phyloP scores from a whole-genome alignment of 345 rosid species.

The Arabis hirsuta region DNA sequence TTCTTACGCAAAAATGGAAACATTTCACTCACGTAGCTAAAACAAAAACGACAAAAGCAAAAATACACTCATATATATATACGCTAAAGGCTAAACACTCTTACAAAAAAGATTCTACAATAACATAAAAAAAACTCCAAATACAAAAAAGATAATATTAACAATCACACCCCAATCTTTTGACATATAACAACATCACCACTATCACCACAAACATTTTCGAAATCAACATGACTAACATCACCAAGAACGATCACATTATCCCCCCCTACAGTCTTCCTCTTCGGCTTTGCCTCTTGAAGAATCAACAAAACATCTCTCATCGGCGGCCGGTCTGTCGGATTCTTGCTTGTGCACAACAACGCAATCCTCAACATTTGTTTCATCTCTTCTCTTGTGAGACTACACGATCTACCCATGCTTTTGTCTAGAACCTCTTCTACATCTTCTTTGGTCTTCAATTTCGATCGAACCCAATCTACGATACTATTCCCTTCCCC shows the following conservation, averaged over 20 bases:
- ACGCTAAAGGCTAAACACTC: slow-evolving; percentile 27
- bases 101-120: slow-evolving; percentile 7
- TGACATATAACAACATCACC: slow-evolving; percentile 42
- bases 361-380: slow-evolving; percentile 83
- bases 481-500: slow-evolving; percentile 97
- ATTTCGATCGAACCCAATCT: slow-evolving; percentile 88
- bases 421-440: slow-evolving; percentile 68
- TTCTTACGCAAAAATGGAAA: slow-evolving; percentile 2
- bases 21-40: slow-evolving; percentile 6
- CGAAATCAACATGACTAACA: slow-evolving; percentile 37
- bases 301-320: slow-evolving; percentile 94
- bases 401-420: slow-evolving; percentile 69
- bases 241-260: slow-evolving; percentile 23
- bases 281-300: slow-evolving; percentile 88
- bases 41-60: not conserved
- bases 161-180: slow-evolving; percentile 56
- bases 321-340: slow-evolving; percentile 93
- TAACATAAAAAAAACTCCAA: slow-evolving; percentile 28
- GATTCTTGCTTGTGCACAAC: slow-evolving; percentile 80
- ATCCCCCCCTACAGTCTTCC: slow-evolving; percentile 60
- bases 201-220: slow-evolving; percentile 37
- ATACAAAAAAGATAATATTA: slow-evolving; percentile 48
- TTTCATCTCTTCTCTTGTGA: slow-evolving; percentile 87
- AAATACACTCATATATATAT: slow-evolving; percentile 32
- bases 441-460: slow-evolving; percentile 68